Base-by-base conservation (phyloP, 257 asterid genomes). In the Solanum okadae region DNA sequence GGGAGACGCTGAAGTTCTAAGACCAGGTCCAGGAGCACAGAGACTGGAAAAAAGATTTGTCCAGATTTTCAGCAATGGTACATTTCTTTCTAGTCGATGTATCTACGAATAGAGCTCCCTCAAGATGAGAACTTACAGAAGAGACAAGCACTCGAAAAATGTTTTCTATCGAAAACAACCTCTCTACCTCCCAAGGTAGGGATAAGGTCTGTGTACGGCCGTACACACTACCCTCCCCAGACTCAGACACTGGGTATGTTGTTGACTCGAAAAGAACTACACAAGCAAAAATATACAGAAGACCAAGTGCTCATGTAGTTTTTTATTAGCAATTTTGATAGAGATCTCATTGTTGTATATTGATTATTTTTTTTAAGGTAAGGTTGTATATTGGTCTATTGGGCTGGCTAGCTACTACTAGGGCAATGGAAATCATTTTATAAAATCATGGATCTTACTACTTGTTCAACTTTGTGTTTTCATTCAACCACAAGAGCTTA, bases 1-100 rank as follows among this genome's bases (percentile, higher is more conserved):
- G 99, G 99, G 98, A 61, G 99, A 97, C 81, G 95, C 98, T 9
- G 93, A 93, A 38, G 95, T 96, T 79, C 90, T 97, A 92, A 92
- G 90, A 87, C 99, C 99, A 42, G 95, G 99, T 10, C 88, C 83
- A 9, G 96, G 98, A 37, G 92, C 96, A 25, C 93, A 83, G 70
- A 91, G 98, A 91, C 95, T 97, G 1, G 98, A 97, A 88, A 92
- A 86, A 85, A 87, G 85, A 11, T 87, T 96, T 38, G 93, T 94
- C 70, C 90, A 83, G 40, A 85, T 93, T 46, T 88, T 97, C 82
- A 91, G 95, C 8, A 86, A 83, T 49, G 93, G 27, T n/a, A 92
- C 86, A 29, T 76, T 88, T 61, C 90, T 18, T 86, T 90, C 93
- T 34, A 91, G 65, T 34, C 95, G 86, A 89, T 93, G 96, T 89